Base-by-base conservation (phyloP, 345 rosid species). In the Camelina hispida region DNA sequence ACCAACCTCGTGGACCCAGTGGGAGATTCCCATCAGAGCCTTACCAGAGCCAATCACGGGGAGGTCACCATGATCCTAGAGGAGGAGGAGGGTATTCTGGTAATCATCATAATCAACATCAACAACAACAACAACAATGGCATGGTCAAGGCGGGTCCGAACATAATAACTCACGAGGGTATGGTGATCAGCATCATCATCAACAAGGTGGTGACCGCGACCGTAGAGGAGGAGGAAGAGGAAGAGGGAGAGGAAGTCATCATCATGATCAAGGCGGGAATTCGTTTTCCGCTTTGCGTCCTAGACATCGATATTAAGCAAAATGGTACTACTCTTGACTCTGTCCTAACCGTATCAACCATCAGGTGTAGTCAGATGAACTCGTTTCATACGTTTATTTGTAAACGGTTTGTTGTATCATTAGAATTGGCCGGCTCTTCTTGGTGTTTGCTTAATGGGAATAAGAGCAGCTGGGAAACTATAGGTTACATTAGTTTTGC, bases 31-130 rank as follows among this genome's bases (percentile, higher is more conserved):
- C 73, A 16, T 83, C 82, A 15, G 82, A 68, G 9, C 75, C 78
- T 51, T 73, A 78, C 82, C 88, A 77, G 44, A 71, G 68, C 20
- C 32, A 61, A 17, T 77, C 85, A 34, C 62, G 83, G 62, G 82
- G 74, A 11, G 81, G 74, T 52, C 79, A 80, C 25, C 75, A 68
- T 73, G 83, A 79, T 68, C 40, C 42, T 44, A 71, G 81, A 63
- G 71, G 71, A 54, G 71, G 71, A 54, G 75, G 74, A 13, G 71
- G 61, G 6, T 48, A 77, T 30, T 63, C 61, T 57, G 80, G 64
- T 65, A 51, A 51, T 65, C 79, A 74, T 6, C 79, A 74, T 6
- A 61, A 66, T 47, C 81, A 53, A 13, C 77, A 54, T 6, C 25
- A 23, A 22, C 23, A 22, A 23, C 25, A 23, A 25, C 71, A 72